Conservation (phyloP, 371 early-diverging fungal species). For the Fennellomyces sp. region DNA sequence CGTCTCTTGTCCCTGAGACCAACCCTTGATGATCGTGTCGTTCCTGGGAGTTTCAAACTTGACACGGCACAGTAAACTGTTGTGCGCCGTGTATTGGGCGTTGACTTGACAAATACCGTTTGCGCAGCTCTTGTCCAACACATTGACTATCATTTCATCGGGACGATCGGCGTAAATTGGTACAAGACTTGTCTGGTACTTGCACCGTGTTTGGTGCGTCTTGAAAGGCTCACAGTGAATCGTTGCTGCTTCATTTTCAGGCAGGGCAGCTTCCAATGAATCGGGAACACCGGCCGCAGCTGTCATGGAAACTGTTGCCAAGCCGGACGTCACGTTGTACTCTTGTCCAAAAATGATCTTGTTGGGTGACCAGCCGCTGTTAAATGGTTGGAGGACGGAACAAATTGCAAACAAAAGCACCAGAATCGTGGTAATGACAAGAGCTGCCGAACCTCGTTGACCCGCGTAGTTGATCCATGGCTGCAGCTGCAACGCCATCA, state of each 20-base stretch:
- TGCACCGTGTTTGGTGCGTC: conserved; percentile 25
- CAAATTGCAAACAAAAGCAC: conserved; percentile 36
- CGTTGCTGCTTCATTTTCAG: conserved; percentile 24
- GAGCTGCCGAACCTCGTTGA: conserved; percentile 15
- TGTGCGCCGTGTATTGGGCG: conserved; percentile 27
- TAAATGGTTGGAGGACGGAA: conserved; percentile 37
- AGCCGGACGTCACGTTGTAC: conserved; percentile 26
- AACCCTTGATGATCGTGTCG: conserved; percentile 17
- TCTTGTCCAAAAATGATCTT: conserved; percentile 40
- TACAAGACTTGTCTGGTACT: conserved; percentile 29
- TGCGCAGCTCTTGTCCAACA: conserved; percentile 18
- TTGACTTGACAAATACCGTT: conserved; percentile 17
- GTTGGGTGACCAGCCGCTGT: conserved; percentile 42
- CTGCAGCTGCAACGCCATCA: conserved; percentile 27
- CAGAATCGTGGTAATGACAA: conserved; percentile 9
- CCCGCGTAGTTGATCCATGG: conserved; percentile 46
- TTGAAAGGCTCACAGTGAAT: conserved; percentile 19
- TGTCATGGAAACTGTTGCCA: conserved; percentile 29
- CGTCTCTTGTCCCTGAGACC: conserved; percentile 21
- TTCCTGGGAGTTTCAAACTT: conserved; percentile 4
- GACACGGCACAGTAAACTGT: conserved; percentile 43
- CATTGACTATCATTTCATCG: conserved; percentile 21
- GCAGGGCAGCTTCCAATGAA: conserved; percentile 23
- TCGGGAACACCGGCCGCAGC: conserved; percentile 24
- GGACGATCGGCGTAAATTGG: conserved; percentile 31